Conservation (phyloP, 169 alveolate species). For the Plasmodium vivax region DNA sequence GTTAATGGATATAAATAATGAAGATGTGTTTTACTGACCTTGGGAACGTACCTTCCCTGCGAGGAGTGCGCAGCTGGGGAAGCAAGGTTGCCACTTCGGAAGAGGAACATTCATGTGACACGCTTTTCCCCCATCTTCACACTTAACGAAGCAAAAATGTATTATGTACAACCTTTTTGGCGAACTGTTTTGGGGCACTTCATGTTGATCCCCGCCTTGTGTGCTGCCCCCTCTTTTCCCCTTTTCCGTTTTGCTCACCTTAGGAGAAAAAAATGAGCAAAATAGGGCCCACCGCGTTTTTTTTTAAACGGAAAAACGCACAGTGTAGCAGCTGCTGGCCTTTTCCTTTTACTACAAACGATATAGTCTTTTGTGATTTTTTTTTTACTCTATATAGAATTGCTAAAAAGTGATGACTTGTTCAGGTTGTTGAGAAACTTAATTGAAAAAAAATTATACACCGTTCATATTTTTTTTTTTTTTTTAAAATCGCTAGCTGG, state of each 20-base stretch:
- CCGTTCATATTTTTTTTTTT: background rate
- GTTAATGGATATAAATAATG: constrained; percentile 35
- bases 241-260: background rate
- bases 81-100: background rate
- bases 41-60: background rate
- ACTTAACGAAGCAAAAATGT: background rate
- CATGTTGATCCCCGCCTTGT: background rate
- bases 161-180: background rate
- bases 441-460: background rate
- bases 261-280: background rate
- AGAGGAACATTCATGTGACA: background rate
- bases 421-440: background rate
- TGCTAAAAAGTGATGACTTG: background rate
- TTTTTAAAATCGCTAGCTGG: background rate
- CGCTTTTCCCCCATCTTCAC: background rate
- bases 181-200: background rate
- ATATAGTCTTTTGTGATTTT: background rate
- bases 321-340: background rate
- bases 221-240: background rate
- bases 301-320: background rate
- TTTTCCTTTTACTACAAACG: background rate
- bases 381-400: background rate
- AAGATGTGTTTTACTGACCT: constrained; percentile 37
- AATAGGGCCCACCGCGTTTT: background rate
- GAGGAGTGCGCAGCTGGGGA: background rate